These are phyloP conservation scores for Capronia coronata DNA, from an alignment of 2,329 filamentous ascomycete species.

Conservation along the genomic window DNA sequence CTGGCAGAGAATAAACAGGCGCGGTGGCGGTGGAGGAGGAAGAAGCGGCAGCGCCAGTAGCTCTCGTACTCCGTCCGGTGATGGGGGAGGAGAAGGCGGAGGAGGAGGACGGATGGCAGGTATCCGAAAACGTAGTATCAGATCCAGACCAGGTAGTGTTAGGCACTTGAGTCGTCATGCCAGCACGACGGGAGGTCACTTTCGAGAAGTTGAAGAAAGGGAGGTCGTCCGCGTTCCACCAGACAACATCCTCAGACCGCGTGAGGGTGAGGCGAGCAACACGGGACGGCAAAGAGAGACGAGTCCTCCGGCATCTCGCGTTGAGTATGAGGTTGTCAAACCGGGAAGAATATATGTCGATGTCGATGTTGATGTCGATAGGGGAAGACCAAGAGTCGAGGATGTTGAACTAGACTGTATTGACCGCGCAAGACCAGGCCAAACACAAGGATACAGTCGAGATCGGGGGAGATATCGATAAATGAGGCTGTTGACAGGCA, in stretches of 20 bases:
- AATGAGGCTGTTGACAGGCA: background rate
- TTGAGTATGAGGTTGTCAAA: constrained; percentile 23
- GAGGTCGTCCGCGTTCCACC: constrained; percentile 1
- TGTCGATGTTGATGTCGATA: constrained; percentile 13
- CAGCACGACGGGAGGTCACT: constrained; percentile 2
- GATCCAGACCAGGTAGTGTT: constrained; percentile 9
- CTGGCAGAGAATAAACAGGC: constrained; percentile 5
- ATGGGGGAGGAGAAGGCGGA: constrained; percentile 9
- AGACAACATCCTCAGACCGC: background rate
- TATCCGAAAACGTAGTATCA: constrained; percentile 14
- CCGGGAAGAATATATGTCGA: constrained; percentile 23
- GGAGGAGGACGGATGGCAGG: constrained; percentile 5
- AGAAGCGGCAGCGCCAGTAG: constrained; percentile 6
- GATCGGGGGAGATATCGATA: constrained; percentile 3
- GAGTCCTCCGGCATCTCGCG: constrained; percentile 9
- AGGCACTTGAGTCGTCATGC: constrained; percentile 7
- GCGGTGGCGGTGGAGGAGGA: constrained; percentile 12
- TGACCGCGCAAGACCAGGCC: background rate
- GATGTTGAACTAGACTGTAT: constrained; percentile 4
- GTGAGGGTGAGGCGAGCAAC: constrained; percentile 5
- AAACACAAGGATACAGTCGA: constrained; percentile 5
- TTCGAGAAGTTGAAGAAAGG: constrained; percentile 12
- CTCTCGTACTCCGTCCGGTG: constrained; percentile 1
- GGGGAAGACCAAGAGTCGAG: background rate
- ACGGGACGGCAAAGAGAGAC: constrained; percentile 6